These are phyloP conservation scores for Monosporascus sp. DNA, from an alignment of 2,329 filamentous ascomycete species.

Conservation along the genomic window DNA sequence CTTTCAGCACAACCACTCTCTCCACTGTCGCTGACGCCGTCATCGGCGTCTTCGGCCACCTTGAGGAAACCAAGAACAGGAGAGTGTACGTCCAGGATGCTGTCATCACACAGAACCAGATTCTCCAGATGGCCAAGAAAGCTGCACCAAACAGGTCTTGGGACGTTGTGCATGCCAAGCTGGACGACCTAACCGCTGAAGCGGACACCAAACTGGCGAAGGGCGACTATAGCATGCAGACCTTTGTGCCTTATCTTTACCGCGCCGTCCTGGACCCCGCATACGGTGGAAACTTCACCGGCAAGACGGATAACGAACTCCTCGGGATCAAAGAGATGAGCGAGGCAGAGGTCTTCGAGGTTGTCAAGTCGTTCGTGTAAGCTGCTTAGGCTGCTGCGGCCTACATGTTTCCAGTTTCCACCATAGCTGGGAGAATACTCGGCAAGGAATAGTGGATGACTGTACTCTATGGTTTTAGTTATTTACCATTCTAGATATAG, in stretches of 20 bases:
- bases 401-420: too few relatives aligned
- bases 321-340: neutral
- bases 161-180: slow-evolving; percentile 13
- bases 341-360: neutral
- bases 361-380: neutral
- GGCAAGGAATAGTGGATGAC: neutral
- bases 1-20: slow-evolving; percentile 42
- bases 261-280: slow-evolving; percentile 27
- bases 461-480: neutral
- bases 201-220: slow-evolving; percentile 27
- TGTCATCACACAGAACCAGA: slow-evolving; percentile 43
- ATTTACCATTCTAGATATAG: too few relatives aligned
- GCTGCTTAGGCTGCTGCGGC: neutral
- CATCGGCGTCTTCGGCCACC: slow-evolving; percentile 39
- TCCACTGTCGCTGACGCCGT: slow-evolving; percentile 42
- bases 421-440: too few relatives aligned
- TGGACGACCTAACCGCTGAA: slow-evolving; percentile 22
- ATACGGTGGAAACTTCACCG: slow-evolving; percentile 12
- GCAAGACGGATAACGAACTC: neutral
- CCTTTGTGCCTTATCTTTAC: slow-evolving; percentile 26
- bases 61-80: slow-evolving; percentile 45
- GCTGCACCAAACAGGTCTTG: slow-evolving; percentile 12
- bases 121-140: slow-evolving; percentile 33
- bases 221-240: slow-evolving; percentile 17
- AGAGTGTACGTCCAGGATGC: slow-evolving; percentile 48